These are phyloP conservation scores for Leccinellum luteum DNA, from an alignment of 768 basidiomycete species.

Conservation along the genomic window DNA sequence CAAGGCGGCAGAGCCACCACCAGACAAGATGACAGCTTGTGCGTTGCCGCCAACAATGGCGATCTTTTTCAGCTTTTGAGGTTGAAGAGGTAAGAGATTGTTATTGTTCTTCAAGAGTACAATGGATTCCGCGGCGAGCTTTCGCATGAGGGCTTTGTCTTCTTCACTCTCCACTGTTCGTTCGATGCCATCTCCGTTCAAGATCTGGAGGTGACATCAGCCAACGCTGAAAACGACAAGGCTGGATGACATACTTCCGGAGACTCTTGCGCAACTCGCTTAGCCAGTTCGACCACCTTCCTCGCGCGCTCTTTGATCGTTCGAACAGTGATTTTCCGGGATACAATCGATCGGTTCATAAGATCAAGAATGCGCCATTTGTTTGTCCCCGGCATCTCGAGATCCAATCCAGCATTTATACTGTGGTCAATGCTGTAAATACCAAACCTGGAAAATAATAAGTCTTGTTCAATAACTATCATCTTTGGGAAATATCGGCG, in stretches of 20 bases:
- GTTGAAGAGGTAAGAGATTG: constrained; percentile 32
- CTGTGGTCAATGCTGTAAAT: constrained; percentile 60
- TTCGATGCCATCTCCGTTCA: constrained; percentile 71
- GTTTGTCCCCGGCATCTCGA: constrained; percentile 77
- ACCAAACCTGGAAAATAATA: constrained; percentile 55
- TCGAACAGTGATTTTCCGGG: constrained; percentile 63
- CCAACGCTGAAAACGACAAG: neutral
- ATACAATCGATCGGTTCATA: constrained; percentile 55
- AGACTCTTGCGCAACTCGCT: constrained; percentile 63
- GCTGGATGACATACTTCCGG: constrained; percentile 49
- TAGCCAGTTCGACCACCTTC: constrained; percentile 64
- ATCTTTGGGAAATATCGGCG: neutral
- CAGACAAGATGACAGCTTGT: constrained; percentile 63
- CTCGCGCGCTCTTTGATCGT: constrained; percentile 65
- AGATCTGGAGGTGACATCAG: constrained; percentile 40
- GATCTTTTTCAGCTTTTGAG: constrained; percentile 58
- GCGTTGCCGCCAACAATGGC: constrained; percentile 73
- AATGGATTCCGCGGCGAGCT: constrained; percentile 65
- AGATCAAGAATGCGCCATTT: constrained; percentile 75
- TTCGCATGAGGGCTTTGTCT: constrained; percentile 61
- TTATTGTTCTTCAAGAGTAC: constrained; percentile 73
- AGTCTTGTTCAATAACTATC: neutral
- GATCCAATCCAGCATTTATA: constrained; percentile 75
- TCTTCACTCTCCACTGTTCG: constrained; percentile 58
- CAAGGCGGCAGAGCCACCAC: constrained; percentile 70